Evolutionary conservation across 2,329 filamentous ascomycete genomes (phyloP).

Genomic region (Diplocarpon mali): DNA sequence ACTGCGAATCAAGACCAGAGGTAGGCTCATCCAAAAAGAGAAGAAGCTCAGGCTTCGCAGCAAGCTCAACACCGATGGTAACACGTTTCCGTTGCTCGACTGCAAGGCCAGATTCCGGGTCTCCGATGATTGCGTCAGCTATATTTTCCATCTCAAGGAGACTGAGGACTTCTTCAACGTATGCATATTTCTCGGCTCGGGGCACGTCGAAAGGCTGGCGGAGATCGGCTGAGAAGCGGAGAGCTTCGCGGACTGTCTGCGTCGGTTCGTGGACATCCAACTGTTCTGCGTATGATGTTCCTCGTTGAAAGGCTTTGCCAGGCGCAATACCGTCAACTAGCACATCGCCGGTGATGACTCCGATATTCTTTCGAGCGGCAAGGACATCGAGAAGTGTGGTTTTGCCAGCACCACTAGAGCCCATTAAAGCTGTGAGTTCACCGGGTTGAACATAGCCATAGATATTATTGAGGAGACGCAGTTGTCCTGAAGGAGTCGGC

Average conservation of each 20-base stretch:
- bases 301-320: conserved; percentile 50
- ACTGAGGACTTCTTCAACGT: conserved; percentile 55
- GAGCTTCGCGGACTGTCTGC: conserved; percentile 52
- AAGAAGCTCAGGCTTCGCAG: conserved; percentile 46
- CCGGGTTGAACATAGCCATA: conserved; percentile 52
- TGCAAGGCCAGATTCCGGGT: conserved; percentile 46
- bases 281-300: conserved; percentile 55
- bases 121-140: conserved; percentile 54
- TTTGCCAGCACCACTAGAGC: conserved; percentile 52
- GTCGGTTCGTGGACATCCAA: conserved; percentile 53
- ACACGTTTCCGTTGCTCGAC: conserved; percentile 60
- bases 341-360: conserved; percentile 50
- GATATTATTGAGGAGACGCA: conserved; percentile 45
- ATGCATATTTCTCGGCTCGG: conserved; percentile 49
- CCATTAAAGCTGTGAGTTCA: conserved; percentile 51
- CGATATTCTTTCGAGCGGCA: conserved; percentile 51
- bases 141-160: conserved; percentile 55
- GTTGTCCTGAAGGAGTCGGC: conserved; percentile 35
- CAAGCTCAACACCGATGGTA: conserved; percentile 50
- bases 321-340: conserved; percentile 48
- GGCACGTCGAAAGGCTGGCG: conserved; percentile 49
- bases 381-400: conserved; percentile 56
- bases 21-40: conserved; percentile 52
- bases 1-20: conserved; percentile 45
- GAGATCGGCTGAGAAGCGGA: conserved; percentile 54